These are phyloP conservation scores for Ophiocordyceps australis DNA, from an alignment of 2,329 filamentous ascomycete species.

Conservation along the genomic window DNA sequence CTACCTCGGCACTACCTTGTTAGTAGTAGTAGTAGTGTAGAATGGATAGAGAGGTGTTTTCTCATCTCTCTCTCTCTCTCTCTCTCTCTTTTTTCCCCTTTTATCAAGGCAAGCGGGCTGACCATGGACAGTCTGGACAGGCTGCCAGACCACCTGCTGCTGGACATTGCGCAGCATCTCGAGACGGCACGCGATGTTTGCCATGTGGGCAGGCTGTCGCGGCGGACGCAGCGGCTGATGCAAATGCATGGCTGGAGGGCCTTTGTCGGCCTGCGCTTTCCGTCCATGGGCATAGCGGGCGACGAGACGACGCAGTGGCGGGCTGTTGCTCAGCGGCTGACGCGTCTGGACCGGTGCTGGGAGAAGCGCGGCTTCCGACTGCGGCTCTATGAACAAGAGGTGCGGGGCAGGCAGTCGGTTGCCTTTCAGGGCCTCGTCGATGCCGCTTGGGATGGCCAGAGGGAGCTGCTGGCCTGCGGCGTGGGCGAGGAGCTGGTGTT, in stretches of 20 bases:
- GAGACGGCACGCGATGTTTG: conserved; percentile 29
- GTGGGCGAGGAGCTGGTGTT: conserved; percentile 31
- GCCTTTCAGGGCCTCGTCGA: conserved; percentile 29
- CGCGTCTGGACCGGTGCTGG: conserved; percentile 33
- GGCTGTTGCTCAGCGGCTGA: conserved; percentile 23
- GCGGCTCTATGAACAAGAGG: conserved; percentile 1
- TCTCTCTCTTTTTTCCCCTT: too few species aligned
- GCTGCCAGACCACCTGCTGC: conserved; percentile 30
- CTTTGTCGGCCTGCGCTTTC: conserved; percentile 27
- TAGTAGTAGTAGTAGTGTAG: too few species aligned
- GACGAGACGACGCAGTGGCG: conserved; percentile 12
- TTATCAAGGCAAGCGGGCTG: too few species aligned
- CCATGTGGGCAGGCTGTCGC: conserved; percentile 19
- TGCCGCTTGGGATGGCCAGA: too few species aligned
- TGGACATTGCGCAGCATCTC: conserved; percentile 26
- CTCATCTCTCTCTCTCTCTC: too few species aligned
- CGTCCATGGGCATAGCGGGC: conserved; percentile 16
- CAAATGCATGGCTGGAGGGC: conserved; percentile 26
- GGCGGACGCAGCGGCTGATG: conserved; percentile 18
- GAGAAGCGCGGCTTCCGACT: conserved; percentile 24
- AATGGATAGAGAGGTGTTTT: too few species aligned
- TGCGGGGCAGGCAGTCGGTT: conserved; percentile 18
- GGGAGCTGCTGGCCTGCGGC: conserved; percentile 30
- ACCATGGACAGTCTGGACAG: conserved; percentile 16
- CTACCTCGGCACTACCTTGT: too few species aligned